Evolutionary conservation across 208 protist genomes (phyloP), one percentile per base, ranked within the genome.

Genomic region (Tritrichomonas foetus): DNA sequence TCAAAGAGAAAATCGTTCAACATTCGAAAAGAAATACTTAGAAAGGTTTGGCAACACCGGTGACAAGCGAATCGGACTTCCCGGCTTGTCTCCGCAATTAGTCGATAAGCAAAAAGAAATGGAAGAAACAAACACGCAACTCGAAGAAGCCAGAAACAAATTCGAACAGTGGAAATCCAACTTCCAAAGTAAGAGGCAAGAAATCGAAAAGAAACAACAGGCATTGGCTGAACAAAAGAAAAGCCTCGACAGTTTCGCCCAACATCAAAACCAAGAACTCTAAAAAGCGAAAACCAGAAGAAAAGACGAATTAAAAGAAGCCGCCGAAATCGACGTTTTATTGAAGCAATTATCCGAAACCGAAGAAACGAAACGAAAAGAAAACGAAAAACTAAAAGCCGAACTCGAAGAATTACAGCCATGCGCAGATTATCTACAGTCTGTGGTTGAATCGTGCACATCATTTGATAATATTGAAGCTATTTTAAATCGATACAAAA

Each of bases 141-240:
- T 82, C 11, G 74, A 82, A 53, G 41, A 82, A 50, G 74, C 74
- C 0, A 47, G 41, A 50, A n/a, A 33, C 20, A 82, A 82, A 82
- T 82, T 50, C 20, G 74, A 82, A 82, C n/a, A 82, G 30, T 82
- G 74, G 74, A 82, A 82, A 82, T 20, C 50, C 22, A 36, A 82
- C 41, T 82, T 50, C 30, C 74, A 82, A 82, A 47, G n/a, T 47
- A 82, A 36, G 30, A 82, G 41, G 50, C n/a, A 20, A 22, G 74
- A 82, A 82, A 82, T 82, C 47, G 74, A 82, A 47, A 36, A 82
- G 3, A 82, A 82, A 82, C n/a, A 47, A 50, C 11, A 25, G 5
- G 41, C 47, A 50, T 50, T 82, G 16, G 74, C n/a, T 47, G 74
- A 82, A 25, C 74, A 82, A 82, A 82, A 82, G 41, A 25, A 50